These are phyloP conservation scores for Fraxinus americana DNA, from an alignment of 257 asterid species.

Conservation along the genomic window DNA sequence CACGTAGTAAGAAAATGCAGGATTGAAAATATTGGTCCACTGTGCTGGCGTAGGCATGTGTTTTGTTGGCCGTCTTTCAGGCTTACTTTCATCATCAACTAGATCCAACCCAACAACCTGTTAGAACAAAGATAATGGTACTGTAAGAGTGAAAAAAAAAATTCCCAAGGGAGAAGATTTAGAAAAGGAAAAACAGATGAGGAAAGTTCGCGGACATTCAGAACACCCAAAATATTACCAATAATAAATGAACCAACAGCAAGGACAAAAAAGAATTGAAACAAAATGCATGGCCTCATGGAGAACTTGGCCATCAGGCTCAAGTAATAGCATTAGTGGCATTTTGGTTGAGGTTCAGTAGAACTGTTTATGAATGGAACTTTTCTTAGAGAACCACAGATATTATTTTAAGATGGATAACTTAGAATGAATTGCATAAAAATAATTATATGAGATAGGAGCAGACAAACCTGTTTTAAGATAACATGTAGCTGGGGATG, in stretches of 20 bases:
- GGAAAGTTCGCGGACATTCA: background rate
- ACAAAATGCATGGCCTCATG: background rate
- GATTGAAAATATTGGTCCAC: slow-evolving; percentile 93
- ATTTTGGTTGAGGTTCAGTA: background rate
- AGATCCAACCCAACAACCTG: slow-evolving; percentile 99
- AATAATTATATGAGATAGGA: slow-evolving; percentile 1
- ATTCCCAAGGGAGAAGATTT: background rate
- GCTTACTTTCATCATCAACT: slow-evolving; percentile 99
- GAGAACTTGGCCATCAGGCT: background rate
- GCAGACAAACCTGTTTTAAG: slow-evolving; percentile 75
- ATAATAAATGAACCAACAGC: background rate
- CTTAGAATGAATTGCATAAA: slow-evolving; percentile 7
- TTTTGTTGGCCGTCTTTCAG: slow-evolving; percentile 97
- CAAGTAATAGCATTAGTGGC: background rate
- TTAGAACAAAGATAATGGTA: slow-evolving; percentile 20
- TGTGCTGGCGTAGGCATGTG: slow-evolving; percentile 98
- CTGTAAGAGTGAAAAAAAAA: background rate
- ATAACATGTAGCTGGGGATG: slow-evolving; percentile 96
- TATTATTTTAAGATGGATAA: background rate
- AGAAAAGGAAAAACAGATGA: background rate
- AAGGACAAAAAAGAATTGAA: background rate
- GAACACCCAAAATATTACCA: background rate
- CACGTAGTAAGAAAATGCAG: slow-evolving; percentile 90
- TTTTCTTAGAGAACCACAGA: background rate
- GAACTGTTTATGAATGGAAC: background rate